phyloP scores from a whole-genome alignment of 495 filamentous ascomycete genomes.

The Podospora pseudopauciseta region DNA sequence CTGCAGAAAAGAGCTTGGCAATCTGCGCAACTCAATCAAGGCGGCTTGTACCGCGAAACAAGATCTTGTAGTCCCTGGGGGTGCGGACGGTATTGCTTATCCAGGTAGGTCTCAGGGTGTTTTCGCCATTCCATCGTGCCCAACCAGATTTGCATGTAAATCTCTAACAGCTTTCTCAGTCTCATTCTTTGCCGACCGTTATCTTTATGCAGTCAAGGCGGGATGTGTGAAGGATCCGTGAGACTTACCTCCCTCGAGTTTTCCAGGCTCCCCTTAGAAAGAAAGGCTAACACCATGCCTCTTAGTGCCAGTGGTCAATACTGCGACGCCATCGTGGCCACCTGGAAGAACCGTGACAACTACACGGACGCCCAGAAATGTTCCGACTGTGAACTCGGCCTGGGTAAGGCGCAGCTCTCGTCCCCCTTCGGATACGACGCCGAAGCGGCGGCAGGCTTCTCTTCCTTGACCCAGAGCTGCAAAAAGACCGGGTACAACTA shows the following conservation, averaged over 20 bases:
- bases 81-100: no score
- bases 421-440: constrained; percentile 1
- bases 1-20: no score
- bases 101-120: no score
- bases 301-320: neutral
- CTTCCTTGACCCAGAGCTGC: neutral
- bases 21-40: no score
- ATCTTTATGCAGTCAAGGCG: neutral
- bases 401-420: neutral
- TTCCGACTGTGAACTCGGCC: neutral
- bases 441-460: neutral
- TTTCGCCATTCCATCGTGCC: no score
- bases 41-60: no score
- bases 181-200: no score
- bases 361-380: neutral
- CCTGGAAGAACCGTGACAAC: neutral
- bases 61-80: no score
- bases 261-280: neutral
- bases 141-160: no score
- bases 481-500: neutral
- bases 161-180: no score
- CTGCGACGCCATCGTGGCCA: neutral
- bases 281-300: neutral
- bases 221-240: neutral
- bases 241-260: neutral